Base-by-base conservation (phyloP, 129 eudicot genomes). In the Flaveria trinervia region DNA sequence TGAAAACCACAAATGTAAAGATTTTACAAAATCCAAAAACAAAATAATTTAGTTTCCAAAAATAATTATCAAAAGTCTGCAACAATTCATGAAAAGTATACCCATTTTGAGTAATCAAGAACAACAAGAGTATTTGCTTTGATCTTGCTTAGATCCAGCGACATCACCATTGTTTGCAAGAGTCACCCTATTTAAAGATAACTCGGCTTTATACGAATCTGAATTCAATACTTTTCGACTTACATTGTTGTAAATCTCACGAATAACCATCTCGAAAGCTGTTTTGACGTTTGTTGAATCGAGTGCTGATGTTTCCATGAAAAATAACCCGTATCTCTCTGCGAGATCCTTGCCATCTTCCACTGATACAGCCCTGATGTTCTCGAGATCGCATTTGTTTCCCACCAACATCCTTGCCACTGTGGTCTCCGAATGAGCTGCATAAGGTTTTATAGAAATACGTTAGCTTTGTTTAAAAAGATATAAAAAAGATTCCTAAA, bases 401-500 rank as follows among this genome's bases (percentile, higher is more conserved):
- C 97, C 97, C 26, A 92, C 92, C 36, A 92, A 80, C 86, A 92
- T 92, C 70, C 79, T 85, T 49, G 88, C 96, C 55, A 87, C 92
- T 0, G 96, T 89, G 30, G 96, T 92, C 73, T 92, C 97, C 4
- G 91, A 92, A 71, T 92, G 97, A 78, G 96, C 97, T 92, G 89
- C 86, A 86, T 45, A 36, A 23, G 36, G 25, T 57, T 30, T 30
- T 48, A 48, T 20, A 28, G 3, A 20, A 10, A 44, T 36, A 36
- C 5, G 7, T 74, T 26, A 65, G 50, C 7, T 64, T 36, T 49
- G 20, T 75, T 41, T 15, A 5, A 0, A 13, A 73, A 49, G 25
- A 11, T 36, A 17, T 7, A 7, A 1, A 12, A 68, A 33, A 36
- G 3, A 5, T 20, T 55, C 22, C 11, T 61, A n/a, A 30, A 65